Evolutionary conservation across 2,329 filamentous ascomycete species (phyloP), one percentile per base, ranked within the genome.

Genomic region (Shiraia bambusicola): DNA sequence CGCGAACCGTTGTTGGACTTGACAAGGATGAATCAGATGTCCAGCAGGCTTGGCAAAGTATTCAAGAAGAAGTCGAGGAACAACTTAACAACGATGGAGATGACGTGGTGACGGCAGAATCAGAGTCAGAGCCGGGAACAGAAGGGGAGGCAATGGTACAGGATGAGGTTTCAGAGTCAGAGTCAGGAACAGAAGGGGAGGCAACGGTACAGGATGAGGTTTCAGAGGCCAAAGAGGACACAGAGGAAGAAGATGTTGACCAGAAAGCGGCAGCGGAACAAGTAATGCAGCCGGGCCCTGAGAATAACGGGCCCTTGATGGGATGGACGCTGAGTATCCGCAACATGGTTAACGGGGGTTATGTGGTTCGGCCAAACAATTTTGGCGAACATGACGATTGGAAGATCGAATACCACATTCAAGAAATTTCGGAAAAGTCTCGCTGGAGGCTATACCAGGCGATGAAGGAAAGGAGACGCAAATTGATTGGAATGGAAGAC

Each of bases 381-480:
- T 63, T 84, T 32, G 66, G 37, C 0, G 24, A 56, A 11, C 14
- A 56, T 0, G 76, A 82, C 50, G 59, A 71, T 6, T 96, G 91
- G 91, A 66, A 71, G 0, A 73, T 96, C n/a, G 82, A 93, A 55
- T 96, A 95, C 67, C 77, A 83, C 26, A 70, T 96, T 34, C 76
- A 78, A 32, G 86, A 91, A 50, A 72, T 68, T 7, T 37, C 47
- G 2, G 34, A 46, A 9, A 37, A 37, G 3, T 38, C 38, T 3
- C 40, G 47, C 5, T 51, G 54, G 53, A 45, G 25, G 19, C 31
- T 60, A 22, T 67, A 65, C 43, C 47, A 50, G 3, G 45, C 52
- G 12, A 73, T 81, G 43, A 80, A 82, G 61, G 65, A 56, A 3
- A 76, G 86, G 12, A 79, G 88, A 10, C 70, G 67, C 32, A 72